These are phyloP conservation scores for Tolypocladium ophioglossoides DNA, from an alignment of 2,329 filamentous ascomycete genomes.

Conservation along the genomic window DNA sequence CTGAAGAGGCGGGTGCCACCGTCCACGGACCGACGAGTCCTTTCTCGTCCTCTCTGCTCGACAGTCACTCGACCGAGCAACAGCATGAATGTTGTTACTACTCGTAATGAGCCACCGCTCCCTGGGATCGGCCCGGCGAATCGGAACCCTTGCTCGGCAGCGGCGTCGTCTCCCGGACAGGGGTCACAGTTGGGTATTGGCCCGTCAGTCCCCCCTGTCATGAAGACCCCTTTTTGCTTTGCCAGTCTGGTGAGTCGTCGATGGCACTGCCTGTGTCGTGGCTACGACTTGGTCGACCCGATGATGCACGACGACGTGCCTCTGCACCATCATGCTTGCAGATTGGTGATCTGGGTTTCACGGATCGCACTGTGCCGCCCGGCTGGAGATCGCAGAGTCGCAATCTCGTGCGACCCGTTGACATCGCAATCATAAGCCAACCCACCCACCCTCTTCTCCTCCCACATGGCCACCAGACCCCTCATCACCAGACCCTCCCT, in stretches of 20 bases:
- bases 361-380: not conserved
- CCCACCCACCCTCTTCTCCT: not conserved
- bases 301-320: not conserved
- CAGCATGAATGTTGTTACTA: not conserved
- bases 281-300: not conserved
- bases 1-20: too few relatives aligned
- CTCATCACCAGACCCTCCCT: conserved; percentile 1
- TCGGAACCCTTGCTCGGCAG: not conserved
- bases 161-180: not conserved
- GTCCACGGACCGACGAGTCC: too few relatives aligned
- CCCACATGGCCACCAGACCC: not conserved
- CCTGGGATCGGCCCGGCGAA: not conserved
- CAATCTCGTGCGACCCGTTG: not conserved
- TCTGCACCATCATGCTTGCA: not conserved
- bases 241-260: not conserved
- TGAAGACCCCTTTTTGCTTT: not conserved
- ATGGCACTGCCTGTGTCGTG: too few relatives aligned
- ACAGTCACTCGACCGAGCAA: not conserved
- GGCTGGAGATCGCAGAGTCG: not conserved
- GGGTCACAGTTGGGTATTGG: not conserved
- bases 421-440: not conserved
- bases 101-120: not conserved
- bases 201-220: not conserved
- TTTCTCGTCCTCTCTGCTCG: not conserved
- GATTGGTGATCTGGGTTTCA: not conserved